Evolutionary conservation across 1,139 yeast genomes (phyloP).

Genomic region (Yamadazyma taylorii): DNA sequence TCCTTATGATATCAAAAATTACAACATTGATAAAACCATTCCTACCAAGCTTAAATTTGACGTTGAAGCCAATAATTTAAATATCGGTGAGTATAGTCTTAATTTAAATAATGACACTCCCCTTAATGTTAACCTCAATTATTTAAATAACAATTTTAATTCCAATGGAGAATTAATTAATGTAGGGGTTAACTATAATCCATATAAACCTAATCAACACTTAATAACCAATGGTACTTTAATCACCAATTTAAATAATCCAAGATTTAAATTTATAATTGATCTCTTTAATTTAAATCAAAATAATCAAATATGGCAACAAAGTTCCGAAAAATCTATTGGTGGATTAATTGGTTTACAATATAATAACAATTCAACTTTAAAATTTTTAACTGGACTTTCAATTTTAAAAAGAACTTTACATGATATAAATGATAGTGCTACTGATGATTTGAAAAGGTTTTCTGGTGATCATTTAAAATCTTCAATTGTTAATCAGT

Average conservation of each 20-base stretch:
- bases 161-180: slow-evolving; percentile 44
- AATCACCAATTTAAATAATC: slow-evolving; percentile 39
- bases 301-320: slow-evolving; percentile 44
- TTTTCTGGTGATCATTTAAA: slow-evolving; percentile 38
- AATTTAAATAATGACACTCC: slow-evolving; percentile 42
- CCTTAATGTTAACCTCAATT: slow-evolving; percentile 39
- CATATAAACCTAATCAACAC: slow-evolving; percentile 47
- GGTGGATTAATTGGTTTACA: slow-evolving; percentile 49
- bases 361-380: slow-evolving; percentile 20
- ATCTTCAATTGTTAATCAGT: slow-evolving; percentile 31
- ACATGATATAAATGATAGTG: slow-evolving; percentile 43
- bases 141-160: slow-evolving; percentile 45
- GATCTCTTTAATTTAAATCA: slow-evolving; percentile 37
- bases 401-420: slow-evolving; percentile 43
- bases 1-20: slow-evolving; percentile 26
- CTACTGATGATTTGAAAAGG: slow-evolving; percentile 31
- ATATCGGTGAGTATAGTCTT: slow-evolving; percentile 36
- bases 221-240: slow-evolving; percentile 36
- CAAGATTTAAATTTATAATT: slow-evolving; percentile 38
- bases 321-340: slow-evolving; percentile 29
- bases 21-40: slow-evolving; percentile 38
- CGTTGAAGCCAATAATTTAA: slow-evolving; percentile 34
- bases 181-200: slow-evolving; percentile 45
- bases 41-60: slow-evolving; percentile 42
- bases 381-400: slow-evolving; percentile 38